Percentiles rank a stretch among this genome's conserved stretches.
These are phyloP conservation scores for Protomyces arabidopsidicola DNA, from an alignment of 1,139 yeast species.

Conservation along the genomic window DNA sequence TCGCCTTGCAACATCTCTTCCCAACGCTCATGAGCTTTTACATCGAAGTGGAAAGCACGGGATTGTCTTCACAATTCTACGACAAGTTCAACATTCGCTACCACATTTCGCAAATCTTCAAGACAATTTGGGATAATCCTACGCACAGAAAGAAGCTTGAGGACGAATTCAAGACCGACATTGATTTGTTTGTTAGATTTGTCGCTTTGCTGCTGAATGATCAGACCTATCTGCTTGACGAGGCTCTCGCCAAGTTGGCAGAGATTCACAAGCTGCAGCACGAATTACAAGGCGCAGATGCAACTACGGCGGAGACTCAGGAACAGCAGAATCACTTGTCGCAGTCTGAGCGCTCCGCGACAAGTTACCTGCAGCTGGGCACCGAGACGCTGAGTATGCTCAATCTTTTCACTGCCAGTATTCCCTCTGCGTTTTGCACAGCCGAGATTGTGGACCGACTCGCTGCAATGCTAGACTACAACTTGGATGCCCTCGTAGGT, in stretches of 20 bases:
- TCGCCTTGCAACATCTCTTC: slow-evolving; percentile 62
- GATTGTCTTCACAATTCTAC: slow-evolving; percentile 90
- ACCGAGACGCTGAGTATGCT: slow-evolving; percentile 77
- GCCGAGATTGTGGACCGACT: slow-evolving; percentile 88
- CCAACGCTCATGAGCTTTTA: slow-evolving; percentile 84
- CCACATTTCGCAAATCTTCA: slow-evolving; percentile 76
- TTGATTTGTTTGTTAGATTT: slow-evolving; percentile 81
- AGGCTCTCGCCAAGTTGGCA: slow-evolving; percentile 72
- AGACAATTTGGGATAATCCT: slow-evolving; percentile 74
- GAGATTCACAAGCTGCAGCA: slow-evolving; percentile 71
- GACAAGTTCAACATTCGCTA: slow-evolving; percentile 91
- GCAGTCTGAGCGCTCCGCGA: slow-evolving; percentile 70
- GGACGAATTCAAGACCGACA: slow-evolving; percentile 56
- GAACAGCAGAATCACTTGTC: slow-evolving; percentile 40
- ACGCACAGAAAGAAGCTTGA: slow-evolving; percentile 63
- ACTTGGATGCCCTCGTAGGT: slow-evolving; percentile 84
- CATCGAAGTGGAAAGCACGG: slow-evolving; percentile 93
- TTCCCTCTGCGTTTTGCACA: slow-evolving; percentile 79
- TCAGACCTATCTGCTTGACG: slow-evolving; percentile 85
- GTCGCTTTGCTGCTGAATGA: slow-evolving; percentile 94
- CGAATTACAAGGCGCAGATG: slow-evolving; percentile 41
- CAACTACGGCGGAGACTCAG: slow-evolving; percentile 32
- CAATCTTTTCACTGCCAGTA: slow-evolving; percentile 75
- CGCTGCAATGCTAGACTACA: slow-evolving; percentile 93
- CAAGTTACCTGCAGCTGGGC: slow-evolving; percentile 74